These are phyloP conservation scores for Silene vulgaris DNA, from an alignment of 179 eudicot genomes.

Conservation along the genomic window DNA sequence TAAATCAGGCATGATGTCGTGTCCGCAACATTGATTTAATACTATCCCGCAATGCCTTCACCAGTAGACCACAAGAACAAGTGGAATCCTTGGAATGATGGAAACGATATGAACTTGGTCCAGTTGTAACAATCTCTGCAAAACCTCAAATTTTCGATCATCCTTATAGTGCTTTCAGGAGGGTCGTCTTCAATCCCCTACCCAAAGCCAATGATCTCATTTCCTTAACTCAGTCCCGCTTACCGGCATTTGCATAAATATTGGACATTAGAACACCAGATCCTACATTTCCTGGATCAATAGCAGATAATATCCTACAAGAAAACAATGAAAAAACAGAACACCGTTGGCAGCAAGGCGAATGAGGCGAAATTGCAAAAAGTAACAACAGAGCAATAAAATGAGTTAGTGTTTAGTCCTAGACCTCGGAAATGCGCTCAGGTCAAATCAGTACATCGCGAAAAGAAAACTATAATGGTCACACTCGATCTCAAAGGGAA, in stretches of 20 bases:
- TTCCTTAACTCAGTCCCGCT: conserved; percentile 49
- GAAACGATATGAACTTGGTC: conserved; percentile 38
- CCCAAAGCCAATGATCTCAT: conserved; percentile 42
- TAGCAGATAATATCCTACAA: conserved; percentile 29
- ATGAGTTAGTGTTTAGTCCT: no score
- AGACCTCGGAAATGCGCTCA: no score
- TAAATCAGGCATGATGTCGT: no score
- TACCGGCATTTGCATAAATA: conserved; percentile 44
- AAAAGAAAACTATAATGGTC: no score
- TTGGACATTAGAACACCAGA: conserved; percentile 49
- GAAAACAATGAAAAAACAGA: no score
- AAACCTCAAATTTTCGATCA: conserved; percentile 40
- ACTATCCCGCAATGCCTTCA: no score
- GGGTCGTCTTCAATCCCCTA: conserved; percentile 52
- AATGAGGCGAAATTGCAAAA: not conserved
- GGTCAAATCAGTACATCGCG: no score
- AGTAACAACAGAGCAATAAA: no score
- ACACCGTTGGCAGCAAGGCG: no score
- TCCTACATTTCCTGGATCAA: conserved; percentile 48
- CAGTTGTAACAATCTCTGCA: conserved; percentile 44
- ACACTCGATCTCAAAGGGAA: no score
- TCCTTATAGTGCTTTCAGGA: conserved; percentile 30
- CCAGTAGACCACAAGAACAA: not conserved
- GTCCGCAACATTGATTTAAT: conserved; percentile 11
- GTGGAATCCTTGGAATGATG: conserved; percentile 43